These are phyloP conservation scores for Nakazawaea wyomingensis DNA, from an alignment of 805 yeast genomes.

Conservation along the genomic window DNA sequence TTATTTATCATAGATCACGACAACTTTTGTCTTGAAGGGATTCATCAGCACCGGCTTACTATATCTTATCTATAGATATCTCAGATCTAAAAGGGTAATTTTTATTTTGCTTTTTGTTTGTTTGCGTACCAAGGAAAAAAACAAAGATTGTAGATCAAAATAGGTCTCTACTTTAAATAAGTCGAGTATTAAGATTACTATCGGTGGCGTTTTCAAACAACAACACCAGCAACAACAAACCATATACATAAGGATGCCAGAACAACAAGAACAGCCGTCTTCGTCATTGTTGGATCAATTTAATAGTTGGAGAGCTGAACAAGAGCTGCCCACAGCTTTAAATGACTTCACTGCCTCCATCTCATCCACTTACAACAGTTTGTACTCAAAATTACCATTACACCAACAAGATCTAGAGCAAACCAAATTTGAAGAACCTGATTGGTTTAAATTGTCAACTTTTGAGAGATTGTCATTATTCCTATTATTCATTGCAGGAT, in stretches of 20 bases:
- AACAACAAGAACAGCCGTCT: constrained; percentile 3
- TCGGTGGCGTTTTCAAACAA: no score
- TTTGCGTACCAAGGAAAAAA: no score
- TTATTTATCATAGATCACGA: no score
- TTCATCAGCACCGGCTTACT: no score
- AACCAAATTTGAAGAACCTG: constrained; percentile 52
- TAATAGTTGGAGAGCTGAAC: constrained; percentile 10
- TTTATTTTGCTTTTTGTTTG: no score
- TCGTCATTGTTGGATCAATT: constrained; percentile 7
- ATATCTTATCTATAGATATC: no score
- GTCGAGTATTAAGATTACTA: no score
- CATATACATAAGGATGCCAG: background rate
- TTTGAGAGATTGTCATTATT: constrained; percentile 80
- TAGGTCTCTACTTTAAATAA: no score
- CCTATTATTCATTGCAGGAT: constrained; percentile 67
- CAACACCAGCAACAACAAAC: no score
- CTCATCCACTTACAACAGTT: constrained; percentile 33
- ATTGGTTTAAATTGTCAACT: constrained; percentile 71
- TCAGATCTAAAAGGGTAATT: no score
- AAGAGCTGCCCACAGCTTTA: constrained; percentile 1
- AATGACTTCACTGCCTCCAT: constrained; percentile 1
- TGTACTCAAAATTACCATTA: constrained; percentile 63
- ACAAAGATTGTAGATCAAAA: no score
- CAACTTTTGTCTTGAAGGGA: no score
- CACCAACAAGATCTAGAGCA: constrained; percentile 44